These are phyloP conservation scores for Chalciporus pseudorubinellus DNA, from an alignment of 768 basidiomycete species.

Conservation along the genomic window DNA sequence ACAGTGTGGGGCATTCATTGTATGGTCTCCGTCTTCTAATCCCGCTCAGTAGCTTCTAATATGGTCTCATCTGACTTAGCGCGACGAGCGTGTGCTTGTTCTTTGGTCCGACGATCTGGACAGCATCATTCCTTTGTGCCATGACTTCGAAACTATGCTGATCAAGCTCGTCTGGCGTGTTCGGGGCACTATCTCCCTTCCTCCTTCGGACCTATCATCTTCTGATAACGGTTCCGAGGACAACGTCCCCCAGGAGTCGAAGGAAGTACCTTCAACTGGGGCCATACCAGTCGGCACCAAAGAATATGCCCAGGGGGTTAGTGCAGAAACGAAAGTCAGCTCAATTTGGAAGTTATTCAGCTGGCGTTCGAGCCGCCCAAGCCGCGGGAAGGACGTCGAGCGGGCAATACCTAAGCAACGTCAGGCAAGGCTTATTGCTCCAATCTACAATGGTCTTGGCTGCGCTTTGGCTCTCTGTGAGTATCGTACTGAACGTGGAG, in stretches of 20 bases:
- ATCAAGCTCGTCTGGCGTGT: slow-evolving; percentile 78
- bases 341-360: slow-evolving; percentile 30
- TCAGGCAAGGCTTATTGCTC: slow-evolving; percentile 63
- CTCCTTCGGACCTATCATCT: slow-evolving; percentile 39
- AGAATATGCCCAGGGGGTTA: neutral
- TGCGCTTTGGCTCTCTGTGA: slow-evolving; percentile 67
- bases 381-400: slow-evolving; percentile 47
- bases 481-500: neutral
- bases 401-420: slow-evolving; percentile 42
- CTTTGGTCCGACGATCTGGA: slow-evolving; percentile 87
- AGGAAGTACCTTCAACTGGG: slow-evolving; percentile 23
- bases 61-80: slow-evolving; percentile 38
- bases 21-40: slow-evolving; percentile 33
- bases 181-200: slow-evolving; percentile 35
- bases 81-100: slow-evolving; percentile 79
- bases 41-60: neutral
- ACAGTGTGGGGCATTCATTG: slow-evolving; percentile 86
- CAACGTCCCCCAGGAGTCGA: slow-evolving; percentile 51
- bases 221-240: slow-evolving; percentile 52
- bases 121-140: slow-evolving; percentile 68
- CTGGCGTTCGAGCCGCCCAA: slow-evolving; percentile 49
- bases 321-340: neutral
- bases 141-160: slow-evolving; percentile 72
- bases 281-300: slow-evolving; percentile 7
- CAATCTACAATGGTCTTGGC: slow-evolving; percentile 70